phyloP scores from a whole-genome alignment of 805 yeast species.

The Pichia insulana region DNA sequence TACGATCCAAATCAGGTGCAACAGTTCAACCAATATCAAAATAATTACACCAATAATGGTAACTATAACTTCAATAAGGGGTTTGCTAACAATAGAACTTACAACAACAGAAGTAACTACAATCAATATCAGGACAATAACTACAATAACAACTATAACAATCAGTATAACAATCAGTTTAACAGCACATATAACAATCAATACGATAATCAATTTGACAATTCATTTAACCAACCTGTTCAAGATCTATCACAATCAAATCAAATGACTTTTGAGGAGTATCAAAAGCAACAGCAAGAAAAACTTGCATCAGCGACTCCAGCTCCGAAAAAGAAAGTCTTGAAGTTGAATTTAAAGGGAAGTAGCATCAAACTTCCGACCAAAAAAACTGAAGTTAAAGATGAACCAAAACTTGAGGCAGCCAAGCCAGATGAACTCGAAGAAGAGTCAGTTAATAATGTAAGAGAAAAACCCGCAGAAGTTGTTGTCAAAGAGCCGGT shows the following conservation, averaged over 20 bases:
- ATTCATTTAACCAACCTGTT: too few relatives aligned
- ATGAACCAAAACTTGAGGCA: too few relatives aligned
- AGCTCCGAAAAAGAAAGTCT: conserved; percentile 52
- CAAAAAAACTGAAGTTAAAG: too few relatives aligned
- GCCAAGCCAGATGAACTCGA: too few relatives aligned
- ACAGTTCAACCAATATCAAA: conserved; percentile 11
- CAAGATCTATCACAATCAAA: conserved; percentile 23
- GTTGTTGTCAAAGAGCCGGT: conserved; percentile 26
- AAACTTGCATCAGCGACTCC: conserved; percentile 33
- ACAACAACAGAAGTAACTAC: conserved; percentile 14
- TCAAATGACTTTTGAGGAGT: conserved; percentile 77
- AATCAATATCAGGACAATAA: conserved; percentile 12
- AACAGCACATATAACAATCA: conserved; percentile 16
- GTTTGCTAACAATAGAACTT: conserved; percentile 14
- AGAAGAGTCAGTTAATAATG: conserved; percentile 24
- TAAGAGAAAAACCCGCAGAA: conserved; percentile 19
- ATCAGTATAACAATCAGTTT: conserved; percentile 16
- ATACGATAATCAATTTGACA: too few relatives aligned
- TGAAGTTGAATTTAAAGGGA: conserved; percentile 58
- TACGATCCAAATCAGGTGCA: conserved; percentile 25
- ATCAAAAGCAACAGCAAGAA: conserved; percentile 56
- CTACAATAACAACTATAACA: conserved; percentile 3
- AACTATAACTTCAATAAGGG: conserved; percentile 24
- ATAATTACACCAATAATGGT: conserved; percentile 19
- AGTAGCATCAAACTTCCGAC: conserved; percentile 35